These are phyloP conservation scores for Eimeria maxima DNA, from an alignment of 169 alveolate species.

Conservation along the genomic window DNA sequence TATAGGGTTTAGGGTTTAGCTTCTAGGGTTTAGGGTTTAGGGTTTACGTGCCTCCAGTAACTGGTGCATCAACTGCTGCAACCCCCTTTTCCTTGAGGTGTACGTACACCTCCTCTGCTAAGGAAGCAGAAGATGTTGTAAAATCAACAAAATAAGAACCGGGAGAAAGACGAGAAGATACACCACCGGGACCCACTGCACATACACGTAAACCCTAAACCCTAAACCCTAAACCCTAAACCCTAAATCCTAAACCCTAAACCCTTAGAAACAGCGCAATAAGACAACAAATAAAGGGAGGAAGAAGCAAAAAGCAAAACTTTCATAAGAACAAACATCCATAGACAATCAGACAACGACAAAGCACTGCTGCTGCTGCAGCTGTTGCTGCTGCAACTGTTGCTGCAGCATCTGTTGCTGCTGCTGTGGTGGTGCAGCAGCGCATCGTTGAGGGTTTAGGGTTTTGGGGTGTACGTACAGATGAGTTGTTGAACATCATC, in stretches of 20 bases:
- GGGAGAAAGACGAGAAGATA: constrained; percentile 85
- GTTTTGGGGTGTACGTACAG: not conserved
- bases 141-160: constrained; percentile 91
- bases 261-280: not conserved
- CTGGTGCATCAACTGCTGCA: constrained; percentile 91
- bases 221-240: not conserved
- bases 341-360: too few relatives aligned
- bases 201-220: not conserved
- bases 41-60: constrained; percentile 93
- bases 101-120: constrained; percentile 87
- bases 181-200: constrained; percentile 86
- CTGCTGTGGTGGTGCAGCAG: not conserved
- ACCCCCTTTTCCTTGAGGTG: constrained; percentile 83
- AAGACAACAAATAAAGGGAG: too few relatives aligned
- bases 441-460: too few relatives aligned
- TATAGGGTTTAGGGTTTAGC: not conserved
- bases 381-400: not conserved
- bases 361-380: not conserved
- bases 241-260: not conserved
- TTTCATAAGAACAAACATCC: too few relatives aligned
- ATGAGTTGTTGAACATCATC: constrained; percentile 89
- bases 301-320: too few relatives aligned
- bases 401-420: not conserved
- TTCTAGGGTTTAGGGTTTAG: constrained; percentile 15
- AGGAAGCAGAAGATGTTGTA: constrained; percentile 91